Evolutionary conservation across 495 filamentous ascomycete genomes (phyloP).

Genomic region (Filosporella fistucella): DNA sequence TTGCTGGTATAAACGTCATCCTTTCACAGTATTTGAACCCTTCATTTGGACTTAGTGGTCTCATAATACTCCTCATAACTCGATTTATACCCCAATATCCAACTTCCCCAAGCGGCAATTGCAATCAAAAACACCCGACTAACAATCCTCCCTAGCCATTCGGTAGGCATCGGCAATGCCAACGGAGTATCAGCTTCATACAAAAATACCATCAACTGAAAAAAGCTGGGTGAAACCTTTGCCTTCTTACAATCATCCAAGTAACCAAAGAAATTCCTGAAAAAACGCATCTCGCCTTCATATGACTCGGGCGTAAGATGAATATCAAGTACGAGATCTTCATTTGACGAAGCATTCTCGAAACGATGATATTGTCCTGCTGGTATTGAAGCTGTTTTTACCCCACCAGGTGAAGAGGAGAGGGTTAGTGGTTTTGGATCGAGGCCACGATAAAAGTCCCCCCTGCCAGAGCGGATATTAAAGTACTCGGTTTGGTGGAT

Average conservation of each 20-base stretch:
- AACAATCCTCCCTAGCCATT: slow-evolving; percentile 1
- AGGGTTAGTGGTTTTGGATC: slow-evolving; percentile 1
- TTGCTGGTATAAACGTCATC: too few species aligned
- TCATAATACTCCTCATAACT: slow-evolving; percentile 14
- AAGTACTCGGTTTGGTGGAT: slow-evolving; percentile 7
- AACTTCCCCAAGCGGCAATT: neutral
- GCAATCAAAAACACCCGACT: slow-evolving; percentile 3
- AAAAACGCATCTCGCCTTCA: slow-evolving; percentile 5
- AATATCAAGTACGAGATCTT: slow-evolving; percentile 4
- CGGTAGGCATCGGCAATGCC: slow-evolving; percentile 7
- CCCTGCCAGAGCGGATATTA: neutral
- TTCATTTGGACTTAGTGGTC: slow-evolving; percentile 1
- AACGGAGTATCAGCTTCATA: slow-evolving; percentile 3
- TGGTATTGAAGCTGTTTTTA: neutral
- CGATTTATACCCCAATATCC: slow-evolving; percentile 6
- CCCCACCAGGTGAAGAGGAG: neutral
- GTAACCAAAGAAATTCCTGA: slow-evolving; percentile 15
- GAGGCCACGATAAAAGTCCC: slow-evolving; percentile 3
- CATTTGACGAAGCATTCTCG: slow-evolving; percentile 6
- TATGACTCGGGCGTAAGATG: neutral
- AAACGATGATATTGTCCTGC: slow-evolving; percentile 10
- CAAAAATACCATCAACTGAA: slow-evolving; percentile 9
- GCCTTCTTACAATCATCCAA: slow-evolving; percentile 11
- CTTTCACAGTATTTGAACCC: too few species aligned
- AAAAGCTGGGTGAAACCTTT: slow-evolving; percentile 1